Evolutionary conservation across 495 filamentous ascomycete species (phyloP).

Genomic region (Xylaria venustula): DNA sequence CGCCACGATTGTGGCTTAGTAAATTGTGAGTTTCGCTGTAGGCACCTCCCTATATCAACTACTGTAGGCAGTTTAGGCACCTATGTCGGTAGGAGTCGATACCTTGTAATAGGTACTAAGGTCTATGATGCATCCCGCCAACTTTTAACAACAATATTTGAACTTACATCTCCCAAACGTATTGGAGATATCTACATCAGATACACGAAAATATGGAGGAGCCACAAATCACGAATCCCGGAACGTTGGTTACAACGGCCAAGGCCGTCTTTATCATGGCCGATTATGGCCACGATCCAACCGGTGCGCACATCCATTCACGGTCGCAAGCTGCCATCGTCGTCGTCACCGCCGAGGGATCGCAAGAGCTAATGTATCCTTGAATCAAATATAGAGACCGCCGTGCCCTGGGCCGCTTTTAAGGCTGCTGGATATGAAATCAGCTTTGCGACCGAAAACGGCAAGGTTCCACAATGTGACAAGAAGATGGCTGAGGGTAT

Average conservation of each 20-base stretch:
- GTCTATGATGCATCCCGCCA: too few species aligned
- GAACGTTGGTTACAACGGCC: conserved; percentile 8
- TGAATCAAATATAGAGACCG: conserved; percentile 44
- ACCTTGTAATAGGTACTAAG: too few species aligned
- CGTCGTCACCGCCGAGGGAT: too few species aligned
- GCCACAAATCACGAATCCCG: conserved; percentile 20
- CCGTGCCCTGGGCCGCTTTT: conserved; percentile 49
- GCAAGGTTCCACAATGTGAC: conserved; percentile 49
- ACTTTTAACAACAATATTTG: neutral
- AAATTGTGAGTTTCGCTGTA: neutral
- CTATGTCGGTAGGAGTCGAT: neutral
- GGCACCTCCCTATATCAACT: too few species aligned
- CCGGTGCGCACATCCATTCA: conserved; percentile 37
- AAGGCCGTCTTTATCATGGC: conserved; percentile 51
- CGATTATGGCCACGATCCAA: conserved; percentile 58
- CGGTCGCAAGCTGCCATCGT: too few species aligned
- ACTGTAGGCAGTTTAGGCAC: neutral
- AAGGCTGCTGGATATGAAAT: conserved; percentile 52
- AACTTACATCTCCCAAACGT: too few species aligned
- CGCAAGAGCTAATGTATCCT: too few species aligned
- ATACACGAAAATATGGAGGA: conserved; percentile 18
- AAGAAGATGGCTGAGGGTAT: conserved; percentile 51
- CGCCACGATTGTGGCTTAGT: neutral
- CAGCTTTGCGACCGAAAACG: conserved; percentile 51
- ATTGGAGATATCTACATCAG: neutral